Base-by-base conservation (phyloP, 345 rosid species). In the Turnera subulata region DNA sequence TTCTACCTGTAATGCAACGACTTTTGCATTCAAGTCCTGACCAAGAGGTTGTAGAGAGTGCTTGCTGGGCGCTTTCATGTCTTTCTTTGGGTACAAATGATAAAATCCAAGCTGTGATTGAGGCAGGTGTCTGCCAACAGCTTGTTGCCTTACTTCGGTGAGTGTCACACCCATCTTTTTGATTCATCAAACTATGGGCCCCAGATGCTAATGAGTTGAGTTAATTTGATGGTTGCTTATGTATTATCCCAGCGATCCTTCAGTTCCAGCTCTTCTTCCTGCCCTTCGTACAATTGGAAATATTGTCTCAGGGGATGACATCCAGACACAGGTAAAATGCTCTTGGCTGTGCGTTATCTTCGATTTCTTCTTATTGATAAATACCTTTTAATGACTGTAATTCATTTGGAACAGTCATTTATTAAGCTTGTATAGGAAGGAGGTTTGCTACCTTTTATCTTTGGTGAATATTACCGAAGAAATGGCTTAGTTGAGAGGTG, bases 51-150 rank as follows among this genome's bases (percentile, higher is more conserved):
- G 59, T 69, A 22, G 58, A 64, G 18, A 64, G 63, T 69, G 73
- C 73, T 48, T 69, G 68, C 50, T 69, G 73, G 73, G 73, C 73
- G 14, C 47, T 69, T 12, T 69, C 73, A 0, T 69, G 63, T 69
- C 73, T 69, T 38, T 69, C 73, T 37, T 64, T 62, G 39, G 73
- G 73, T 39, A 57, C 68, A 35, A 69, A 69, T 52, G 68, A 69
- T 47, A 69, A 69, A 62, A 69, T 62, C 25, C 64, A 69, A 63
- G 68, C 73, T 63, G 68, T 69, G 33, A 69, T 69, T 52, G 73
- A 69, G 19, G 45, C 68, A 20, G 68, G 68, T 38, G 73, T 63
- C 23, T 51, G 68, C 64, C 49, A 26, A 15, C 35, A 46, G 32
- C 73, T 69, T 18, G 68, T 69, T 63, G 59, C 62, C 13, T 59